Base-by-base conservation (phyloP, 2,329 filamentous ascomycete species). In the Cladosporium sp. region DNA sequence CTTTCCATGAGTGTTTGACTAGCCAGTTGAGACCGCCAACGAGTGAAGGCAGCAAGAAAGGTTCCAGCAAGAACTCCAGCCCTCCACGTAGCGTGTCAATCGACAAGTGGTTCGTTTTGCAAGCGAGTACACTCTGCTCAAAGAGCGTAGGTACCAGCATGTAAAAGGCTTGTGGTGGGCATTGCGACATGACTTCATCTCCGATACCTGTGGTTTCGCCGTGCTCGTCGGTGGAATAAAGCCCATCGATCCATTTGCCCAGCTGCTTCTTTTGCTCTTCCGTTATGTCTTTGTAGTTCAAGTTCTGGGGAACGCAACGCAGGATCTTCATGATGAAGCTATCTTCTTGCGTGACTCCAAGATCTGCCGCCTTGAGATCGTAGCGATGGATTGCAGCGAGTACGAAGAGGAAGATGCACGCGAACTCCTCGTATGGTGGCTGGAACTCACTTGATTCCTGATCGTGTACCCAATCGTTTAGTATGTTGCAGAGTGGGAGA, bases 371-470 rank as follows among this genome's bases (percentile, higher is more conserved):
- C 83, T 80, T 0, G 83, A 95, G 81, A 61, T 87, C 85, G 72
- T 93, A 94, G 15, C 92, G 88, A 74, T 92, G 86, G n/a, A 90
- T 85, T 69, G 93, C 89, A 0, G 90, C 90, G 61, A 93, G 78
- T 0, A 93, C 84, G 2, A 95, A 81, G 1, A 95, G 83, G 8
- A 95, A 79, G 18, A 93, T 88, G 0, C 90, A 88, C 0, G 91
- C 91, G 70, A 94, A 95, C 71, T 96, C 92, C 73, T 95, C 92
- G 71, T 95, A 95, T 0, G 93, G 88, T 0, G 91, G 91, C 74
- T 94, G 92, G 71, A 92, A 92, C 74, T 95, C 92, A 63, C 83
- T 84, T 78, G 93, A 91, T 71, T 94, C 91, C 68, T 93, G 91
- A 47, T 94, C 92, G 71, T 93, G 92, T 12, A 85, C 83, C 92